phyloP scores from a whole-genome alignment of 257 asterid genomes.

The Salvia rosmarinus region DNA sequence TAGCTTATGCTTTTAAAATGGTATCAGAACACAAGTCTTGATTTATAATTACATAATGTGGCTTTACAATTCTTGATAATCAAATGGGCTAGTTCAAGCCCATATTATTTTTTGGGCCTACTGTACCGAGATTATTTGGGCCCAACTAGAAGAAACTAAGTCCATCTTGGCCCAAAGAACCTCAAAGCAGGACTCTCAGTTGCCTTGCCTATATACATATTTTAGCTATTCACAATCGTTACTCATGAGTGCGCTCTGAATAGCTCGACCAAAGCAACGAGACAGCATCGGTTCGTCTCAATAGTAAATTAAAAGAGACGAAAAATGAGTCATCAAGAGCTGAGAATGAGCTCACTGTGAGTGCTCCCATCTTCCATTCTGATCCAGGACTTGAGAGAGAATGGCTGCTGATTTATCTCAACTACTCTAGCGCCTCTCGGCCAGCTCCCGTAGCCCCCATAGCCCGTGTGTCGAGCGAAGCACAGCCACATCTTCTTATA shows the following conservation, averaged over 20 bases:
- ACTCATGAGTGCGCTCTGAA: too few species aligned
- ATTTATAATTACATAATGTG: too few species aligned
- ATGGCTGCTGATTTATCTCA: constrained; percentile 60
- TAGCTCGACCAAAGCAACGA: not conserved
- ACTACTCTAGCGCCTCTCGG: constrained; percentile 71
- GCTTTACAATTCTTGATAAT: not conserved
- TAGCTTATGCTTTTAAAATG: not conserved
- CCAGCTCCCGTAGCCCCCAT: constrained; percentile 95
- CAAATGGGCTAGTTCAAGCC: not conserved
- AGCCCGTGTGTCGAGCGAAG: constrained; percentile 93
- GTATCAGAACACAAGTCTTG: not conserved
- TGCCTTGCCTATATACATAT: too few species aligned
- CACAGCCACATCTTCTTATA: constrained; percentile 77
- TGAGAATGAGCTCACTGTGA: constrained; percentile 65
- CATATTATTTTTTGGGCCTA: not conserved
- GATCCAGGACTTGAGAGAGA: constrained; percentile 81
- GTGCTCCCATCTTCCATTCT: constrained; percentile 76
- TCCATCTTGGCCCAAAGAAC: not conserved
- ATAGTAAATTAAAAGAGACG: not conserved
- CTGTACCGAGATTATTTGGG: not conserved
- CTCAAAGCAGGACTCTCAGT: not conserved
- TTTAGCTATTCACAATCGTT: too few species aligned
- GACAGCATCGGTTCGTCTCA: not conserved
- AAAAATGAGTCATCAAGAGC: constrained; percentile 38
- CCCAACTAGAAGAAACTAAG: not conserved